Evolutionary conservation across 1,139 yeast genomes (phyloP).

Genomic region (Pichia sp.): DNA sequence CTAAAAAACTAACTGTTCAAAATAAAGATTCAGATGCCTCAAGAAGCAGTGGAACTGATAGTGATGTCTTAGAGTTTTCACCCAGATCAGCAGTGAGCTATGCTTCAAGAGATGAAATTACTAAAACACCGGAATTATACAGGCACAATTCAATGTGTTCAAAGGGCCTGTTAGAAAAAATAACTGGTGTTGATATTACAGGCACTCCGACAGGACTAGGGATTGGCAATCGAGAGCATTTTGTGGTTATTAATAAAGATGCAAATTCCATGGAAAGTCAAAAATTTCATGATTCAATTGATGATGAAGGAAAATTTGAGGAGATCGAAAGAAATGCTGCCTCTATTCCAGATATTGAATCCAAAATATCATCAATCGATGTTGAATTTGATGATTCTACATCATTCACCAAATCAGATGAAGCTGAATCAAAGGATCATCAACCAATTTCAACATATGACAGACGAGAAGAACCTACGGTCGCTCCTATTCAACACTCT

Average conservation of each 20-base stretch:
- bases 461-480: constrained; percentile 44
- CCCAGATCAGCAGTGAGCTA: constrained; percentile 7
- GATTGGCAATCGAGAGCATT: constrained; percentile 3
- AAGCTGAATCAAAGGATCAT: background rate
- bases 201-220: constrained; percentile 8
- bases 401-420: background rate
- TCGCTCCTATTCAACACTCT: constrained; percentile 41
- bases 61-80: constrained; percentile 12
- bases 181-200: background rate
- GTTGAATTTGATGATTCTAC: background rate
- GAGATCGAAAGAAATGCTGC: background rate
- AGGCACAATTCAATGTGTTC: constrained; percentile 7
- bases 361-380: background rate
- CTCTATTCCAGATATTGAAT: constrained; percentile 8
- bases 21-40: background rate
- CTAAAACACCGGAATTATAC: constrained; percentile 7
- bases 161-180: constrained; percentile 1
- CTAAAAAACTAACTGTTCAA: background rate
- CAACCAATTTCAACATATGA: constrained; percentile 25
- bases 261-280: background rate
- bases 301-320: background rate
- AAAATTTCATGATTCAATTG: constrained; percentile 1
- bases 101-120: background rate
- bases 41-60: background rate
- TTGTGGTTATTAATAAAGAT: constrained; percentile 8